These are phyloP conservation scores for Fomitopsis serialis DNA, from an alignment of 768 basidiomycete genomes.

Conservation along the genomic window DNA sequence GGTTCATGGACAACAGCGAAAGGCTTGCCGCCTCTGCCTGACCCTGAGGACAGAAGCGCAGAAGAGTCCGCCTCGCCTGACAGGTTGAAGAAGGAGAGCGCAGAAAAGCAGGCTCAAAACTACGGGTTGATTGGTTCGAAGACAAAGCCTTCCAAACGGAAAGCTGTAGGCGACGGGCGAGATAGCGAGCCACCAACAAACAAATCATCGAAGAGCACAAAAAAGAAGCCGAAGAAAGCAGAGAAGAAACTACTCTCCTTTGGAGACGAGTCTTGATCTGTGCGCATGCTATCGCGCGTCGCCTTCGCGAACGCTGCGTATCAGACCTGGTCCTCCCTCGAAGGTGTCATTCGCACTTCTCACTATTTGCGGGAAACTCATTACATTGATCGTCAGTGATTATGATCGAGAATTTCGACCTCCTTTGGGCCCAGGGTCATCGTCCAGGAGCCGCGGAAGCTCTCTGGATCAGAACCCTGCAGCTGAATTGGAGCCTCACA, in stretches of 20 bases:
- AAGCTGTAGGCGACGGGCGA: constrained; percentile 26
- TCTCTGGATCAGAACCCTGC: too few relatives aligned
- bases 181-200: constrained; percentile 23
- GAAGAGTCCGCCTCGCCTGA: not conserved
- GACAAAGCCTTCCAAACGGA: constrained; percentile 25
- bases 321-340: too few relatives aligned
- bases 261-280: constrained; percentile 34
- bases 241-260: constrained; percentile 49
- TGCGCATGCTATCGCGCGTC: not conserved
- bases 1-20: constrained; percentile 36
- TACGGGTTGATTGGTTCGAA: constrained; percentile 31
- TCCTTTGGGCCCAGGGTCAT: too few relatives aligned
- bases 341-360: too few relatives aligned
- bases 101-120: constrained; percentile 11
- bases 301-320: too few relatives aligned
- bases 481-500: too few relatives aligned
- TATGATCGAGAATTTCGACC: too few relatives aligned
- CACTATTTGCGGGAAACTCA: too few relatives aligned
- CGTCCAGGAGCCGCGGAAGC: too few relatives aligned
- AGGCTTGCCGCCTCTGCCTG: constrained; percentile 51
- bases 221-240: constrained; percentile 52
- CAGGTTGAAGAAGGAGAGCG: not conserved
- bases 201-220: constrained; percentile 27
- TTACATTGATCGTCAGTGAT: too few relatives aligned
- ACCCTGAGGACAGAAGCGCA: constrained; percentile 15